Base-by-base conservation (phyloP, 371 early-diverging fungal genomes). In the Mortierella sp. region DNA sequence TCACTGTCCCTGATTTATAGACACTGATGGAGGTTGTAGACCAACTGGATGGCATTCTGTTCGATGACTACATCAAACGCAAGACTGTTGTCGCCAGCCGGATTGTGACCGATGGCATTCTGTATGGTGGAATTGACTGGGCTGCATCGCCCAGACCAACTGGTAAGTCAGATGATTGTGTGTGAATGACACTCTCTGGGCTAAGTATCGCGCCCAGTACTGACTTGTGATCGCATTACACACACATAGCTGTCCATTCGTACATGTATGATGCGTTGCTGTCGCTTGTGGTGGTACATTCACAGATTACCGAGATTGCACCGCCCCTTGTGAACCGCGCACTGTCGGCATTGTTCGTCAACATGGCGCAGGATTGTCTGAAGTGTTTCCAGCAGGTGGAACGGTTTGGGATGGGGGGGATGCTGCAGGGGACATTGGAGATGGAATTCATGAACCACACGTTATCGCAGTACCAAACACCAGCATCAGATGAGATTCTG, bases 81-180 rank as follows among this genome's bases (percentile, higher is more conserved):
- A 94, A 93, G 78, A 79, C 90, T 0, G 78, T 79, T 25, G 67
- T 82, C 28, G 83, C 97, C 13, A 85, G 85, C 27, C 82, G 87
- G 34, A 86, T 94, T 34, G 86, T 97, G 13, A 83, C 83, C 13
- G 83, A 86, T 37, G 96, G 96, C 24, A 91, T 96, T 54, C 80
- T 95, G 41, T 85, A 85, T 59, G 91, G 91, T 40, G 96, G 96
- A 14, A 85, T 95, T 19, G 94, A 95, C 72, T 96, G 96, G 96
- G 81, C 83, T 13, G 87, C 86, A 21, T 85, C 93, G 27, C 80
- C 88, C 9, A 86, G 85, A 43, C 92, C 95, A 2, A 85, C 86
- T 60, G 92, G 92, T 92, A 82, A 59, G 27, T 39, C 17, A 6
- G 16, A 16, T n/a, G n/a, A n/a, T n/a, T n/a, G n/a, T n/a, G n/a